Evolutionary conservation across 176 grass and related monocot genomes (phyloP).

Genomic region (Juncus inflexus): DNA sequence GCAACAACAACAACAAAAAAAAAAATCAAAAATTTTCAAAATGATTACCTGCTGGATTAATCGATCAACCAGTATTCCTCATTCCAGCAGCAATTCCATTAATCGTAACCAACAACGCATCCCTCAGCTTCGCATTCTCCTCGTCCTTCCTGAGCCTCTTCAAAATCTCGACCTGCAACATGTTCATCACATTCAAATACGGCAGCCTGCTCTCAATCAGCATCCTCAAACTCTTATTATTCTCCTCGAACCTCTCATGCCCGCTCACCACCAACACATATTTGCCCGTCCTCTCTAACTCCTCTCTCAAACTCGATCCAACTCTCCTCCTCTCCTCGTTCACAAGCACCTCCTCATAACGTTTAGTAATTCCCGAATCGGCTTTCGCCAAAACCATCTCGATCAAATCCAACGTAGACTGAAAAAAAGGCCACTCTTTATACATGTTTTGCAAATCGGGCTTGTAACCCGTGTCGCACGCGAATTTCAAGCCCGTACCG

Average conservation of each 20-base stretch:
- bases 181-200: slow-evolving; percentile 79
- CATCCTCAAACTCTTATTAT: slow-evolving; percentile 57
- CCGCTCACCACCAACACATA: slow-evolving; percentile 69
- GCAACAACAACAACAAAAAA: too few relatives aligned
- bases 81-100: slow-evolving; percentile 93
- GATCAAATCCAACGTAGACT: slow-evolving; percentile 80
- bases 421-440: slow-evolving; percentile 87
- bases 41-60: too few relatives aligned
- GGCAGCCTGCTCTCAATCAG: slow-evolving; percentile 75
- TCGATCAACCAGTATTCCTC: slow-evolving; percentile 72
- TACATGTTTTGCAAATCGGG: slow-evolving; percentile 71
- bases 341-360: slow-evolving; percentile 76
- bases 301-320: slow-evolving; percentile 33
- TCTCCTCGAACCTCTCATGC: slow-evolving; percentile 62
- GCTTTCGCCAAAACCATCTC: slow-evolving; percentile 95
- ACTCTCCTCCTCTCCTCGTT: slow-evolving; percentile 29
- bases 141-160: slow-evolving; percentile 52
- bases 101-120: slow-evolving; percentile 83
- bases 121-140: slow-evolving; percentile 63
- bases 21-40: too few relatives aligned
- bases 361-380: slow-evolving; percentile 55
- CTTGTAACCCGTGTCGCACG: slow-evolving; percentile 50
- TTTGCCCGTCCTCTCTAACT: slow-evolving; percentile 46
- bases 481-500: slow-evolving; percentile 55
- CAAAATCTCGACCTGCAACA: slow-evolving; percentile 88